A percentile compares a stretch with the other conserved stretches of the same genome.
Evolutionary conservation across 2,329 filamentous ascomycete species (phyloP).

Genomic region (Trichoderma sp.): DNA sequence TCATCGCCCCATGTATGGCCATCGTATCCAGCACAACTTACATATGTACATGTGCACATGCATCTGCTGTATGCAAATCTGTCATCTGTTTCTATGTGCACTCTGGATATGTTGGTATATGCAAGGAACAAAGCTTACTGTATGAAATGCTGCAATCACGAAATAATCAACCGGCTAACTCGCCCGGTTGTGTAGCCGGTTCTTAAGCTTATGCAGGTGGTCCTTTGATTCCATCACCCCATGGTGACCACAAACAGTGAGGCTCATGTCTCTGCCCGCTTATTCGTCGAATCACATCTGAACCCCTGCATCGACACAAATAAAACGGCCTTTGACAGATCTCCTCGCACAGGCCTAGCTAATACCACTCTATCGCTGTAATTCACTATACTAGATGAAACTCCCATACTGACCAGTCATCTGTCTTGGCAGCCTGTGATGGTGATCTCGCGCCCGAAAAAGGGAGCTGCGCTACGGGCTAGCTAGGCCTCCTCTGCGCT

Average conservation of each 20-base stretch:
- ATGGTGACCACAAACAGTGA: neutral
- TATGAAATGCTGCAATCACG: neutral
- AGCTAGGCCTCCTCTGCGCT: slow-evolving; percentile 6
- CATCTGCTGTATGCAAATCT: neutral
- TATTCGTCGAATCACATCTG: neutral
- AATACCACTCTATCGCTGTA: neutral
- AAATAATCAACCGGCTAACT: neutral
- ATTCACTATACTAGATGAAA: slow-evolving; percentile 2
- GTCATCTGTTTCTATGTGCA: neutral
- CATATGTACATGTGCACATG: neutral
- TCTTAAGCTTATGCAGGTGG: neutral
- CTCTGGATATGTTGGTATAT: neutral
- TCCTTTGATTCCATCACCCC: neutral
- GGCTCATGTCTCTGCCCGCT: neutral
- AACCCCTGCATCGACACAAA: neutral
- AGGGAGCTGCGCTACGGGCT: neutral
- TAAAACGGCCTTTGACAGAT: neutral
- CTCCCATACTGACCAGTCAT: neutral
- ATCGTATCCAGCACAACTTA: neutral
- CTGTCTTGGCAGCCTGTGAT: neutral
- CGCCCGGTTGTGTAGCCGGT: neutral
- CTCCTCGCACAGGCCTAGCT: neutral
- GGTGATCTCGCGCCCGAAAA: neutral
- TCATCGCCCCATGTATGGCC: neutral
- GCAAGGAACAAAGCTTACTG: neutral